Evolutionary conservation across 345 rosid genomes (phyloP).

Genomic region (Aquilaria yunnanensis): DNA sequence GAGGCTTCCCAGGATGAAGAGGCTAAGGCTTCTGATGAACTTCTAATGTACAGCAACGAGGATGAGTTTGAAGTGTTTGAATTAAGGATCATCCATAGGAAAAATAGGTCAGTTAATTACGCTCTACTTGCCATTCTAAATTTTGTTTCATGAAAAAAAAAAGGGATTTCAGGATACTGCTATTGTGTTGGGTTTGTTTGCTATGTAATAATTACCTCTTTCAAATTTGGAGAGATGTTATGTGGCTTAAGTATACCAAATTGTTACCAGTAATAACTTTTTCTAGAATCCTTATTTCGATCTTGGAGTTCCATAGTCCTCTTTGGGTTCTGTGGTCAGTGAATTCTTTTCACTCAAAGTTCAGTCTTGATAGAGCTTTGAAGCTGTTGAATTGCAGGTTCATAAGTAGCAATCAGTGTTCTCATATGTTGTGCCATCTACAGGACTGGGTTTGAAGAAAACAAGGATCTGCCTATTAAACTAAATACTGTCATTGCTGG

Average conservation of each 20-base stretch:
- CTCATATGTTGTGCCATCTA: slow-evolving; percentile 18
- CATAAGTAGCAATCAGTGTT: slow-evolving; percentile 13
- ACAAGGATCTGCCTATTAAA: slow-evolving; percentile 72
- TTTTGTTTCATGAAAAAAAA: background rate
- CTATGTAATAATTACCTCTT: too few species aligned
- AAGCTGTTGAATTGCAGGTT: slow-evolving; percentile 12
- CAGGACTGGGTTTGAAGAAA: slow-evolving; percentile 98
- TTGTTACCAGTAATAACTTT: background rate
- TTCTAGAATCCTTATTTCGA: too few species aligned
- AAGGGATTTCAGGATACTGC: too few species aligned
- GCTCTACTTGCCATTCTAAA: background rate
- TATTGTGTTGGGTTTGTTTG: too few species aligned
- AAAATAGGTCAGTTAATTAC: slow-evolving; percentile 56
- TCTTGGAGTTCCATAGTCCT: too few species aligned
- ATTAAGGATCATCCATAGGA: slow-evolving; percentile 83
- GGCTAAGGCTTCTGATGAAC: slow-evolving; percentile 34
- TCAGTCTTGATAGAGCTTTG: slow-evolving; percentile 9
- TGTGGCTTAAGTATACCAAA: background rate
- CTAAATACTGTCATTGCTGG: slow-evolving; percentile 72
- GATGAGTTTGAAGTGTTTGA: slow-evolving; percentile 81
- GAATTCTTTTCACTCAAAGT: slow-evolving; percentile 2
- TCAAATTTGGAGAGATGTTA: background rate
- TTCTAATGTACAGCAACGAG: slow-evolving; percentile 33
- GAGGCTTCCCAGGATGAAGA: slow-evolving; percentile 29
- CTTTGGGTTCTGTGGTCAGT: background rate